phyloP scores from a whole-genome alignment of 2,329 filamentous ascomycete species.

The Penicillium sclerotigenum region DNA sequence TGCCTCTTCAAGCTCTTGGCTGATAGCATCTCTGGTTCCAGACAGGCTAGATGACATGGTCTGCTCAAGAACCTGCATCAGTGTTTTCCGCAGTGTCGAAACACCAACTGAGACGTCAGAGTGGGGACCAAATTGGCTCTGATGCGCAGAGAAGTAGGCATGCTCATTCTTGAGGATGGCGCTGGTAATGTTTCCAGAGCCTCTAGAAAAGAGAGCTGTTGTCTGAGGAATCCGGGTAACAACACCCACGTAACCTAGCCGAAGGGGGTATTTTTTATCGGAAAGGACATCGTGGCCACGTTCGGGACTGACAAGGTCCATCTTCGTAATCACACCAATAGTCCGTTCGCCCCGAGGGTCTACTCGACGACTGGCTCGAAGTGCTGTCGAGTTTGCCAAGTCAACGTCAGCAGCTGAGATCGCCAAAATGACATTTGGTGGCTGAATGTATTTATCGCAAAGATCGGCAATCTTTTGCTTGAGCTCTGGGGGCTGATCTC shows the following conservation, averaged over 20 bases:
- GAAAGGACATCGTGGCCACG: conserved; percentile 75
- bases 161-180: conserved; percentile 86
- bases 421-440: conserved; percentile 92
- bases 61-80: conserved; percentile 95
- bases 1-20: conserved; percentile 91
- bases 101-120: conserved; percentile 77
- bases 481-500: conserved; percentile 83
- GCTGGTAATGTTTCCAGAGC: conserved; percentile 71
- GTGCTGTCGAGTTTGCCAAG: conserved; percentile 88
- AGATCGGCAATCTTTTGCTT: conserved; percentile 95
- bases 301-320: conserved; percentile 87
- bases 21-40: conserved; percentile 85
- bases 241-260: conserved; percentile 95
- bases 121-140: conserved; percentile 71
- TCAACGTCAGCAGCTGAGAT: conserved; percentile 98
- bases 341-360: conserved; percentile 93
- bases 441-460: conserved; percentile 96
- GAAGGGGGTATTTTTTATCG: conserved; percentile 88
- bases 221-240: conserved; percentile 74
- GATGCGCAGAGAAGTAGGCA: conserved; percentile 79
- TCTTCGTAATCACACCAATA: conserved; percentile 98
- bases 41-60: conserved; percentile 94
- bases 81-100: conserved; percentile 81
- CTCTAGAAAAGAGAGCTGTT: conserved; percentile 74
- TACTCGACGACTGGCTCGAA: conserved; percentile 84